Evolutionary conservation across 208 protist species (phyloP), one percentile per base, ranked within the genome.

Genomic region (Leishmania major): DNA sequence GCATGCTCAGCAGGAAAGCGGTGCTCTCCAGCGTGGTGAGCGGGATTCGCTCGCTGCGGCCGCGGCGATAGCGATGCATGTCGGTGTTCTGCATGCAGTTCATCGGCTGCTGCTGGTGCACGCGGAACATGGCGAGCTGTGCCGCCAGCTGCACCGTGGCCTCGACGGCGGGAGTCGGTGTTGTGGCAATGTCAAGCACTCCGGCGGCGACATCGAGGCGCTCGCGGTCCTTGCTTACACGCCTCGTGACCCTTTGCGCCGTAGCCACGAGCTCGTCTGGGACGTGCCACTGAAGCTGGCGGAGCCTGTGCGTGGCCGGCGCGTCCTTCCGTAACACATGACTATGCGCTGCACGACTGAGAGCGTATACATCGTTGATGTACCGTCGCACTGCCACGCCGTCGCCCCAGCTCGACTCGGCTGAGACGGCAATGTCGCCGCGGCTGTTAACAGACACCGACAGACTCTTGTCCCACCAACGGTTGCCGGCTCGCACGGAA

Each of bases 401-500:
- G 59, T 96, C 94, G 28, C 91, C 90, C 93, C 94, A 97, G 71
- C 91, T 93, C 77, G 93, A 83, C 80, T 98, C 96, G 55, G 92
- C 91, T n/a, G 87, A 88, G 17, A 97, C 88, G 59, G 79, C 86
- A 51, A 96, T 49, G 75, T 84, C 73, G 43, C 94, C 95, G 60
- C 90, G 80, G 43, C 76, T 62, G 28, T 82, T 87, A 0, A 97
- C 92, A 40, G 88, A 91, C 6, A 98, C 87, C n/a, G 89, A 92
- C 31, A 98, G 72, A 66, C 92, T 95, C 86, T 98, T 98, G 81
- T 98, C 96, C 92, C 92, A 97, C 96, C 96, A 97, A 11, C 93
- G 91, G 73, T 96, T 96, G 40, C 75, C 83, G 28, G 69, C 35
- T 55, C 76, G 89, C 15, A 85, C 79, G 19, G 85, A 84, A 17